A percentile compares a stretch with the other conserved stretches of the same genome.
These are phyloP conservation scores for Ophiostoma sp. DNA, from an alignment of 2,329 filamentous ascomycete genomes.

Conservation along the genomic window DNA sequence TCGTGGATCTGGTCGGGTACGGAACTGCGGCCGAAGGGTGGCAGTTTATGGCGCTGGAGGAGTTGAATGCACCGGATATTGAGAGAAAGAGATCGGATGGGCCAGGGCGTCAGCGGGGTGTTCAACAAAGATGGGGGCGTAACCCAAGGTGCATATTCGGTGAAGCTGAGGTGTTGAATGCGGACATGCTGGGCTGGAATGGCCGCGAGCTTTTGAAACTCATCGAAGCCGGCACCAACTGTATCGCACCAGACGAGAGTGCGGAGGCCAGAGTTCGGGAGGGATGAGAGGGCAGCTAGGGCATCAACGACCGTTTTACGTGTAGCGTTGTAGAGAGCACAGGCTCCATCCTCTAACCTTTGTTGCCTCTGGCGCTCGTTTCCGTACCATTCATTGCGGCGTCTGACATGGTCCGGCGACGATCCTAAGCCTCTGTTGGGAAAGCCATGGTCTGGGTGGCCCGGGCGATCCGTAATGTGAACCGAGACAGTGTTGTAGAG, in stretches of 20 bases:
- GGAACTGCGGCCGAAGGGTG: not conserved
- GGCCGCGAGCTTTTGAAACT: not conserved
- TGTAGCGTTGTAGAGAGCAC: no score
- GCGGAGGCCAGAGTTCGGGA: not conserved
- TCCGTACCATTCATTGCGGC: no score
- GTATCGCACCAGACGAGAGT: not conserved
- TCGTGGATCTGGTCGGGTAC: not conserved
- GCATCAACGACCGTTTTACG: no score
- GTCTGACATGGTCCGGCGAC: no score
- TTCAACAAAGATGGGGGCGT: not conserved
- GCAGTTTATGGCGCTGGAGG: not conserved
- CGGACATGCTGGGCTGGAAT: not conserved
- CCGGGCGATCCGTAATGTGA: no score
- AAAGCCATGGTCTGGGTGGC: no score
- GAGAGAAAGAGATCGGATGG: not conserved
- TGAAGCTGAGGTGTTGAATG: not conserved
- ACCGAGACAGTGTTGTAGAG: not conserved
- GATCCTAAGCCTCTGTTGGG: no score
- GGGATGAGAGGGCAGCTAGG: no score
- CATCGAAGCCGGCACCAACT: not conserved
- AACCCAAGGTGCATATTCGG: not conserved
- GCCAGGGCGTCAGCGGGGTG: not conserved
- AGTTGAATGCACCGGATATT: not conserved
- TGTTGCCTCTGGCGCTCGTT: no score
- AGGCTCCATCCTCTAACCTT: no score